Evolutionary conservation across 202 grass and related monocot genomes (phyloP).

Genomic region (Dendrocalamus latiflorus): DNA sequence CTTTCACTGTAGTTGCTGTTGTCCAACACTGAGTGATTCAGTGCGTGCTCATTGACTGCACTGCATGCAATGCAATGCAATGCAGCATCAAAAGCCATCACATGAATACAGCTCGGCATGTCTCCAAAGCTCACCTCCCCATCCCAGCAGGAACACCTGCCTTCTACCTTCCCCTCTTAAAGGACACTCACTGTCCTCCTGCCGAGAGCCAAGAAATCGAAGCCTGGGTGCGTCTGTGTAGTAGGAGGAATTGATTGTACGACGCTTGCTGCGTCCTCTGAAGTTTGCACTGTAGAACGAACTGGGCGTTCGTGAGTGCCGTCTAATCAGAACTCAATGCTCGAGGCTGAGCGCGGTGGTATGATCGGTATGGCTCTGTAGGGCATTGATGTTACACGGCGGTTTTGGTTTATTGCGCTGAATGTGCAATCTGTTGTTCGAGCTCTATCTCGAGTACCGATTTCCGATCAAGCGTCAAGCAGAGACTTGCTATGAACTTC

Average conservation of each 20-base stretch:
- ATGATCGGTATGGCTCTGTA: background rate
- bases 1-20: no score
- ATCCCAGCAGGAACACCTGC: background rate
- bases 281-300: background rate
- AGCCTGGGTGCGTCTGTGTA: background rate
- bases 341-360: background rate
- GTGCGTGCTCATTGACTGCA: background rate
- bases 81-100: background rate
- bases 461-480: background rate
- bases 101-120: constrained; percentile 22
- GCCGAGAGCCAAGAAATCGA: background rate
- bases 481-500: background rate
- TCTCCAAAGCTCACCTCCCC: background rate
- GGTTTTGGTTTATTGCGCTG: background rate
- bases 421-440: background rate
- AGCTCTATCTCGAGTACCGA: background rate
- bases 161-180: background rate
- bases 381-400: background rate
- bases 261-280: background rate
- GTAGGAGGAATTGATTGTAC: background rate
- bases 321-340: background rate
- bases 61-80: no score
- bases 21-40: no score
- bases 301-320: background rate
- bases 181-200: background rate